phyloP scores from a whole-genome alignment of 805 yeast genomes.

The Schizosaccharomyces japonicus region DNA sequence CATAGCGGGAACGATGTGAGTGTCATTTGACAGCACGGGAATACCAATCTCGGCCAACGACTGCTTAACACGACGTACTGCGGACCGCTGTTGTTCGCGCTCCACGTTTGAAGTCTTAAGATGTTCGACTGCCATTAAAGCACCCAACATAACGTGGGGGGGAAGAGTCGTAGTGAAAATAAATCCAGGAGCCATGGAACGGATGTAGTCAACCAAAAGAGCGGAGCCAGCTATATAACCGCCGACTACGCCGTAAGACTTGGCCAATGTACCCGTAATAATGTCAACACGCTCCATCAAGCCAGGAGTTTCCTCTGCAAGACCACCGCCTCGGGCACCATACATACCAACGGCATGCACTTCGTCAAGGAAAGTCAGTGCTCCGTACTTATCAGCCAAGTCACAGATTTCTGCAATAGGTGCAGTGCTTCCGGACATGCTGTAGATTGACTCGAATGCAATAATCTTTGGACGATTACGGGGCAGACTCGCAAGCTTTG shows the following conservation, averaged over 20 bases:
- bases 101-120: slow-evolving; percentile 56
- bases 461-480: slow-evolving; percentile 74
- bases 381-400: slow-evolving; percentile 92
- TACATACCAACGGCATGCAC: slow-evolving; percentile 98
- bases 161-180: slow-evolving; percentile 92
- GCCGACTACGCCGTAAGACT: slow-evolving; percentile 91
- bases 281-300: slow-evolving; percentile 66
- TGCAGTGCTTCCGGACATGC: slow-evolving; percentile 95
- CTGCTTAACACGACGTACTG: slow-evolving; percentile 64
- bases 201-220: slow-evolving; percentile 72
- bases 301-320: slow-evolving; percentile 51
- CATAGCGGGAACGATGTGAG: slow-evolving; percentile 86
- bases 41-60: slow-evolving; percentile 47
- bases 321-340: slow-evolving; percentile 99
- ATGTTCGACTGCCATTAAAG: slow-evolving; percentile 62
- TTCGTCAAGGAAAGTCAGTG: slow-evolving; percentile 87
- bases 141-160: slow-evolving; percentile 94
- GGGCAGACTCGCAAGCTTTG: slow-evolving; percentile 55
- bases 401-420: slow-evolving; percentile 85
- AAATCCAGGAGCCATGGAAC: slow-evolving; percentile 92
- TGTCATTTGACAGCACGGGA: slow-evolving; percentile 92
- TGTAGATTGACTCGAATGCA: slow-evolving; percentile 91
- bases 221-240: slow-evolving; percentile 87
- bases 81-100: slow-evolving; percentile 62
- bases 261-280: slow-evolving; percentile 93